Evolutionary conservation across 139 green algal species (phyloP).

Genomic region (Tetradesmus obliquus): DNA sequence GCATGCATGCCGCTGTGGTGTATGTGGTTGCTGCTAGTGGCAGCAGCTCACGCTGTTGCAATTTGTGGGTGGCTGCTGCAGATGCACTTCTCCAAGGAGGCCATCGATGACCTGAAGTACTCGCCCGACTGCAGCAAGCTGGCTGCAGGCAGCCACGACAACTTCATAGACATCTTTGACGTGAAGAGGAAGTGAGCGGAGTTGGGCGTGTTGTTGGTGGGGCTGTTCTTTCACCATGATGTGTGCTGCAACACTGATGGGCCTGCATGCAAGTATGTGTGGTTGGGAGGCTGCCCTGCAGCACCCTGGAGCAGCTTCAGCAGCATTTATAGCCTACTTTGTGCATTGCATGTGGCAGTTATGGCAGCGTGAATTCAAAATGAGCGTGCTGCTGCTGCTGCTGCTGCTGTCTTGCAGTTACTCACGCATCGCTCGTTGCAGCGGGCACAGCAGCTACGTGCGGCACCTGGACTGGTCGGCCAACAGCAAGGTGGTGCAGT

Average conservation of each 20-base stretch:
- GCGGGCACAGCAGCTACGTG: slow-evolving; percentile 76
- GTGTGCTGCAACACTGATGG: too few species aligned
- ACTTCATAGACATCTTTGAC: slow-evolving; percentile 69
- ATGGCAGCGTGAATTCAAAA: background rate
- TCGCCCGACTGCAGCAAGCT: slow-evolving; percentile 62
- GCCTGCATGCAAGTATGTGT: slow-evolving; percentile 15
- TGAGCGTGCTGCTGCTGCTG: background rate
- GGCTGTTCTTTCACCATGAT: too few species aligned
- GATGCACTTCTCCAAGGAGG: slow-evolving; percentile 51
- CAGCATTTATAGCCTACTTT: too few species aligned
- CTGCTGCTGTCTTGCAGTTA: slow-evolving; percentile 45
- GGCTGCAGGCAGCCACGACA: slow-evolving; percentile 65
- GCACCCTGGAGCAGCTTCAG: too few species aligned
- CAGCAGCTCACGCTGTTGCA: too few species aligned
- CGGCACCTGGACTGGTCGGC: slow-evolving; percentile 72
- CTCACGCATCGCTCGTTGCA: slow-evolving; percentile 48
- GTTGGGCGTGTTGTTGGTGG: background rate
- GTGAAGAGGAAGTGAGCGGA: slow-evolving; percentile 48
- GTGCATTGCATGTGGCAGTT: too few species aligned
- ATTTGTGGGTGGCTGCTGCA: slow-evolving; percentile 7
- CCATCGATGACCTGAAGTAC: slow-evolving; percentile 60
- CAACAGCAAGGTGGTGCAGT: slow-evolving; percentile 65
- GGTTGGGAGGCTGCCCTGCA: too few species aligned
- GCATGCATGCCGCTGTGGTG: too few species aligned
- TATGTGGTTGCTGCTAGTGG: too few species aligned